Evolutionary conservation across 106 monocot species (phyloP).

Genomic region (Dactylorhiza incarnata): DNA sequence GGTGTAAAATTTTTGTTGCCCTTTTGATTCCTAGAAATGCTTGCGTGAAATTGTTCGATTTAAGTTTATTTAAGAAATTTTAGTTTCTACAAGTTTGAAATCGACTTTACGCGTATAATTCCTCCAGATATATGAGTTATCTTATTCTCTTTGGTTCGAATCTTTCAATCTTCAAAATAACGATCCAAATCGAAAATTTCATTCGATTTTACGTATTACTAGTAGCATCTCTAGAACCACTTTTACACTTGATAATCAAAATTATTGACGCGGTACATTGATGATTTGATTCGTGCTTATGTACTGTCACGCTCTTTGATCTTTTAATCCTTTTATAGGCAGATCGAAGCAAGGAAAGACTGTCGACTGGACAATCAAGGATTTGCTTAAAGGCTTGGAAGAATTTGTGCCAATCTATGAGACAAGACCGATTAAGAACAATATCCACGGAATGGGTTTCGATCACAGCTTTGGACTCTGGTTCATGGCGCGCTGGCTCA

Average conservation of each 20-base stretch:
- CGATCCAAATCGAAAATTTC: not conserved
- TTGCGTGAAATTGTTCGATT: not conserved
- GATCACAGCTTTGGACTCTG: slow-evolving; percentile 92
- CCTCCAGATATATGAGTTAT: not conserved
- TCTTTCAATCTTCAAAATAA: not conserved
- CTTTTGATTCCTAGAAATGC: not conserved
- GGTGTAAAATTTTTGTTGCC: slow-evolving; percentile 3
- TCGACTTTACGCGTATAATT: not conserved
- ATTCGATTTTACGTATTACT: not conserved
- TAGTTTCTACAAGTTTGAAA: not conserved
- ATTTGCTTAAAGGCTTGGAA: slow-evolving; percentile 70
- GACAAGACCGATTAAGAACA: slow-evolving; percentile 81
- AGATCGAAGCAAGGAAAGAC: slow-evolving; percentile 79
- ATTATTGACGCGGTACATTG: not conserved
- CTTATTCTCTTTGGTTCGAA: not conserved
- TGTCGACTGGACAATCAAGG: slow-evolving; percentile 68
- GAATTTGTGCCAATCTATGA: slow-evolving; percentile 84
- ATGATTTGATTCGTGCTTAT: not conserved
- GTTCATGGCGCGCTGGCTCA: slow-evolving; percentile 78
- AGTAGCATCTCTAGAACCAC: not conserved
- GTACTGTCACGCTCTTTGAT: not conserved
- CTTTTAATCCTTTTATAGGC: slow-evolving; percentile 45
- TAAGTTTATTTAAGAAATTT: not conserved
- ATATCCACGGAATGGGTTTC: slow-evolving; percentile 90
- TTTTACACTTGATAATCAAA: not conserved